Base-by-base conservation (phyloP, 257 asterid species). In the Capsicum baccatum region DNA sequence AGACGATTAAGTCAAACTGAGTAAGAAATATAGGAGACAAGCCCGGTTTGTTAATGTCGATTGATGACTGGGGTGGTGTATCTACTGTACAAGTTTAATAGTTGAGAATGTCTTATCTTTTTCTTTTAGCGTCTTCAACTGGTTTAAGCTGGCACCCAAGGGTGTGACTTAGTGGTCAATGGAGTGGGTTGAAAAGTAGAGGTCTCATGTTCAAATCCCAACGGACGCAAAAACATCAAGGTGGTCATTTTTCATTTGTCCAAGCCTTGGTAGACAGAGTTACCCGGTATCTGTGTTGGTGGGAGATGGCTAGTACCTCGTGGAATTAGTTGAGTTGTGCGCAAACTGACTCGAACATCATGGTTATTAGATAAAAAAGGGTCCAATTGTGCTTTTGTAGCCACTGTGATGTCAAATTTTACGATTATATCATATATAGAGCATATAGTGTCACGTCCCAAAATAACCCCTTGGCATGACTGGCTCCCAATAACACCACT, bases 21-120 rank as follows among this genome's bases (percentile, higher is more conserved):
- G 48, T 76, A 76, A 26, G 63, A 76, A 54, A 26, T 76, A 63
- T 8, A 21, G 81, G 6, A 76, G 81, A 4, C 47, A 76, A 8
- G 16, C 50, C 26, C 21, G 48, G 64, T 76, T 52, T 76, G 44
- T 52, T 52, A 9, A 26, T 76, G 48, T 19, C 8, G 48, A 52
- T 74, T 74, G 48, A 13, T 76, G 81, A 52, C 63, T 76, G 52
- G 81, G 52, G 81, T 76, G 81, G 81, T 76, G 81, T 76, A 52
- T 76, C 48, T 76, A 52, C 81, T 6, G 60, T 50, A 76, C 63
- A 52, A 52, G 63, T 12, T 66, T 37, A 8, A 33, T 66, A 66
- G 48, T 26, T 52, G n/a, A 76, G 62, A 26, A 52, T 21, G 26
- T 52, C 3, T 5, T 26, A 52, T 52, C 21, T 52, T 47, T 71